These are phyloP conservation scores for Diaporthe ilicicola DNA, from an alignment of 2,329 filamentous ascomycete genomes.

Conservation along the genomic window DNA sequence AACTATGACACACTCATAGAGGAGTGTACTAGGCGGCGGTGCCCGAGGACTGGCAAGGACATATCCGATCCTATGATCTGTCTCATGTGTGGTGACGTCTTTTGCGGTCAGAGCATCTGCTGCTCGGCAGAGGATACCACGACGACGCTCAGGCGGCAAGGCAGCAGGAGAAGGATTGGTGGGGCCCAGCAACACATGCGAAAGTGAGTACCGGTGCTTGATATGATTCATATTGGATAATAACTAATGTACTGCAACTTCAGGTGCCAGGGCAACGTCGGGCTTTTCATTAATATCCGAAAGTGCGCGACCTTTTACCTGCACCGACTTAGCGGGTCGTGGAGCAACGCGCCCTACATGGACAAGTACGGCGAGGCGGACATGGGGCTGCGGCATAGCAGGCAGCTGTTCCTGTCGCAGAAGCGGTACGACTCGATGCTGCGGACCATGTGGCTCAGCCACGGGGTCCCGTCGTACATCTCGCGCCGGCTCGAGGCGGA, in stretches of 20 bases:
- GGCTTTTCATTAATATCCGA: slow-evolving; percentile 95
- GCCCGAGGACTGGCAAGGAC: slow-evolving; percentile 90
- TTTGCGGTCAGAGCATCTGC: slow-evolving; percentile 93
- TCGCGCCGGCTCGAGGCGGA: slow-evolving; percentile 91
- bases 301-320: slow-evolving; percentile 94
- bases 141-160: slow-evolving; percentile 45
- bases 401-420: slow-evolving; percentile 92
- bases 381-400: slow-evolving; percentile 84
- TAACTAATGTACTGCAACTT: slow-evolving; percentile 29
- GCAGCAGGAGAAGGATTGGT: slow-evolving; percentile 66
- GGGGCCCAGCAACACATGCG: slow-evolving; percentile 91
- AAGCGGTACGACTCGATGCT: slow-evolving; percentile 91
- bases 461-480: slow-evolving; percentile 89
- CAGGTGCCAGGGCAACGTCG: slow-evolving; percentile 88
- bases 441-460: slow-evolving; percentile 84
- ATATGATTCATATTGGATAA: neutral
- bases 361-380: slow-evolving; percentile 97
- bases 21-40: slow-evolving; percentile 83
- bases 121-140: slow-evolving; percentile 74
- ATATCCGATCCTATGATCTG: slow-evolving; percentile 91
- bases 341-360: slow-evolving; percentile 88
- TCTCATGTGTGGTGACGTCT: slow-evolving; percentile 94
- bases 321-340: slow-evolving; percentile 83
- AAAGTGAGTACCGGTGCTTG: slow-evolving; percentile 66
- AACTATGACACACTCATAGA: slow-evolving; percentile 94